Base-by-base conservation (phyloP, 805 yeast genomes). In the Candida silvatica region DNA sequence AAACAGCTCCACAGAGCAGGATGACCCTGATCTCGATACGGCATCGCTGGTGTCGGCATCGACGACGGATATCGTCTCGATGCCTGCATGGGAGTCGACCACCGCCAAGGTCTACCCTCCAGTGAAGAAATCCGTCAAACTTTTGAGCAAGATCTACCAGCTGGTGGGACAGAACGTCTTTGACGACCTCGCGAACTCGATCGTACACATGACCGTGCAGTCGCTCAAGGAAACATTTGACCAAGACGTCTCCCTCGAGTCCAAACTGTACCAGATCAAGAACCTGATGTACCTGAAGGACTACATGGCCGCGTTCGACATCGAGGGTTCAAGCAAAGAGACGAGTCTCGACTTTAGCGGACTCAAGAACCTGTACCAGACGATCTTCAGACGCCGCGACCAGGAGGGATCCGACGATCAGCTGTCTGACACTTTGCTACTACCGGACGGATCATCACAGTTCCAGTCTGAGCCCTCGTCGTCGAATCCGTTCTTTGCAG, bases 171-270 rank as follows among this genome's bases (percentile, higher is more conserved):
- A 88, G 2, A 61, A 69, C 9, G 82, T 86, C 2, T 90, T 88
- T 59, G 95, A 86, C 52, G 95, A 85, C 49, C 59, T 88, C 43
- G 95, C 96, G 0, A 95, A 86, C 53, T 75, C 81, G 37, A 77
- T 86, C 35, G 82, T 90, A 4, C 95, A 84, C 51, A 71, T 80
- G 29, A 79, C 92, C 46, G 71, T 86, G 25, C 48, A 60, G 12
- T 74, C 92, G 5, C 57, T 86, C 45, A 69, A 71, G 37, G 57
- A 61, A 12, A 80, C 81, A 9, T 69, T 69, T 43, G 59, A 64
- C 4, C 45, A 54, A 24, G 59, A 67, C 44, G 57, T 70, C 19
- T 83, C 85, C 0, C 44, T 58, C 9, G 88, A 80, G 45, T 66
- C 82, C 0, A 73, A 74, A 35, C 59, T 88, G 19, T 81, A 80